phyloP scores from a whole-genome alignment of 2,329 filamentous ascomycete species.

The Aureobasidium sp. region DNA sequence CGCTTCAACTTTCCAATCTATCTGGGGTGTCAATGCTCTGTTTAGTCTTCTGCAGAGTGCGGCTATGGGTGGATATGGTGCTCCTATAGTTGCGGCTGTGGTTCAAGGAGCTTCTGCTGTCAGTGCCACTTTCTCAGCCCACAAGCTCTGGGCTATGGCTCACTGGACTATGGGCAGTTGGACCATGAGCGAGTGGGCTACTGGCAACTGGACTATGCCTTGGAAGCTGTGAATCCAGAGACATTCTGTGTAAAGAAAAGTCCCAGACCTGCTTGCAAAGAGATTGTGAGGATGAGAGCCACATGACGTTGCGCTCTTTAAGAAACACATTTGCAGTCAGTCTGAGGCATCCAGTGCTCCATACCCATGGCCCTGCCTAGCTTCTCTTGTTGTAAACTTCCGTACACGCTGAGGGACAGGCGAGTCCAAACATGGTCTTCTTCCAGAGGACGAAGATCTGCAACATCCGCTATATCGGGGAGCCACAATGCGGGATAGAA shows the following conservation, averaged over 20 bases:
- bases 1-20: constrained; percentile 22
- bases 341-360: too few relatives aligned
- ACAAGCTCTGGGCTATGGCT: background rate
- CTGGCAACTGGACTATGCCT: background rate
- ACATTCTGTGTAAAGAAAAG: too few relatives aligned
- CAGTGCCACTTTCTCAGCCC: background rate
- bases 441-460: background rate
- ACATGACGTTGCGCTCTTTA: too few relatives aligned
- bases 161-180: background rate
- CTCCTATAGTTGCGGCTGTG: constrained; percentile 20
- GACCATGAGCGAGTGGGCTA: too few relatives aligned
- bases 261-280: too few relatives aligned
- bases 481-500: background rate
- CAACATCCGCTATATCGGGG: background rate
- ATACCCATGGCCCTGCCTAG: too few relatives aligned
- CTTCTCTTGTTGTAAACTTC: background rate
- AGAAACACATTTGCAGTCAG: too few relatives aligned
- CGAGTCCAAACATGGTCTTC: background rate
- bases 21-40: constrained; percentile 20
- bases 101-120: constrained; percentile 18
- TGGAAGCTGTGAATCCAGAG: background rate
- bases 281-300: too few relatives aligned
- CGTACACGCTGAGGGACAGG: background rate
- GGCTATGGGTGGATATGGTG: constrained; percentile 29
- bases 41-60: constrained; percentile 27